Conservation (phyloP, 1,284 basidiomycete genomes). For the Apiotrichum gracile region DNA sequence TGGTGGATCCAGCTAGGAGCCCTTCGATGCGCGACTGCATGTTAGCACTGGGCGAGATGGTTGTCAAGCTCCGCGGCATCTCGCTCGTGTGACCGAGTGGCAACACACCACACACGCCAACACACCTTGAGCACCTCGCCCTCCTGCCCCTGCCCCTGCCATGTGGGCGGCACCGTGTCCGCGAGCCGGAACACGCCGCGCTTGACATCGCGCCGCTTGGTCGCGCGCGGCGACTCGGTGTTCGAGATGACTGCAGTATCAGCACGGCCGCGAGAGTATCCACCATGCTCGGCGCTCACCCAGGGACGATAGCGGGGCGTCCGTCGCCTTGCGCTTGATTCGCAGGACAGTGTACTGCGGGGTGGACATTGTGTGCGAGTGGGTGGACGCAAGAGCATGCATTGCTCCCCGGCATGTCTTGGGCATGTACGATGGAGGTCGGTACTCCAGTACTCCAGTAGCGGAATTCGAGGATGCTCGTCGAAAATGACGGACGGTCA, state of each 20-base stretch:
- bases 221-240: slow-evolving; percentile 23
- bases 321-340: slow-evolving; percentile 48
- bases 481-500: too few relatives aligned
- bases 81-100: neutral
- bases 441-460: too few relatives aligned
- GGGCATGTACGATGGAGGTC: too few relatives aligned
- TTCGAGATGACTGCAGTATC: slow-evolving; percentile 36
- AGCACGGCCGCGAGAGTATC: neutral
- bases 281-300: slow-evolving; percentile 24
- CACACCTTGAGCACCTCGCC: slow-evolving; percentile 40
- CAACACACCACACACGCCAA: neutral
- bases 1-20: slow-evolving; percentile 1
- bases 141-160: slow-evolving; percentile 41
- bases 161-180: slow-evolving; percentile 46
- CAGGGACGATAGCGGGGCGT: slow-evolving; percentile 43
- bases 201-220: slow-evolving; percentile 27
- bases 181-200: slow-evolving; percentile 46
- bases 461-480: too few relatives aligned
- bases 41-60: too few relatives aligned
- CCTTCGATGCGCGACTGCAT: slow-evolving; percentile 14
- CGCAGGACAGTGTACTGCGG: slow-evolving; percentile 40
- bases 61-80: too few relatives aligned
- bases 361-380: neutral
- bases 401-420: too few relatives aligned
- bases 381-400: too few relatives aligned